These are phyloP conservation scores for Inga leiocalycina DNA, from an alignment of 306 rosid species.

Conservation along the genomic window DNA sequence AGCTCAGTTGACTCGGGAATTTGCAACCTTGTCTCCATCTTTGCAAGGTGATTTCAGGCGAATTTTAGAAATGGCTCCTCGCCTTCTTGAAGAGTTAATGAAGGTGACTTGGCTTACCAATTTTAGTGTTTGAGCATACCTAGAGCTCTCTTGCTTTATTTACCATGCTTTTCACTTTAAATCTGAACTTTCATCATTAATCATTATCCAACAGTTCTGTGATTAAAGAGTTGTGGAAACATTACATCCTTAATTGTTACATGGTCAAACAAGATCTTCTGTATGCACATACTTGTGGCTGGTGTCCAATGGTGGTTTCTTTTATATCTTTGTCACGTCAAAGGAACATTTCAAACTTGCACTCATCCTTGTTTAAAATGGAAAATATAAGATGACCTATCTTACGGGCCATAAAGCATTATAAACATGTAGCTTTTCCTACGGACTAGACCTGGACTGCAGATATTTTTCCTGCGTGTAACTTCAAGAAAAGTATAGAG, in stretches of 20 bases:
- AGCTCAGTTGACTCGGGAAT: conserved; percentile 89
- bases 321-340: conserved; percentile 13
- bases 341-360: conserved; percentile 7
- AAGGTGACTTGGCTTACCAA: conserved; percentile 60
- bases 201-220: not conserved
- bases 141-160: conserved; percentile 22
- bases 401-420: conserved; percentile 1
- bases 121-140: conserved; percentile 32
- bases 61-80: conserved; percentile 91
- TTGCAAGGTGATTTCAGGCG: conserved; percentile 78
- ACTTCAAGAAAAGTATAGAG: not conserved
- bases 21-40: conserved; percentile 71
- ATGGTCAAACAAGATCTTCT: conserved; percentile 11
- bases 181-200: not conserved
- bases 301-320: not conserved
- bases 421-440: not conserved
- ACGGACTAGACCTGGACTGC: not conserved
- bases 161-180: conserved; percentile 13
- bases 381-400: not conserved
- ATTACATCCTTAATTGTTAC: not conserved
- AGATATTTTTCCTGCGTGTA: conserved; percentile 23
- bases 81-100: conserved; percentile 97
- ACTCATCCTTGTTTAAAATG: conserved; percentile 1
- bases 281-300: not conserved
- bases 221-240: conserved; percentile 5